Evolutionary conservation across 1,284 basidiomycete species (phyloP), one percentile per base, ranked within the genome.

Genomic region (Sparassis latifolia): DNA sequence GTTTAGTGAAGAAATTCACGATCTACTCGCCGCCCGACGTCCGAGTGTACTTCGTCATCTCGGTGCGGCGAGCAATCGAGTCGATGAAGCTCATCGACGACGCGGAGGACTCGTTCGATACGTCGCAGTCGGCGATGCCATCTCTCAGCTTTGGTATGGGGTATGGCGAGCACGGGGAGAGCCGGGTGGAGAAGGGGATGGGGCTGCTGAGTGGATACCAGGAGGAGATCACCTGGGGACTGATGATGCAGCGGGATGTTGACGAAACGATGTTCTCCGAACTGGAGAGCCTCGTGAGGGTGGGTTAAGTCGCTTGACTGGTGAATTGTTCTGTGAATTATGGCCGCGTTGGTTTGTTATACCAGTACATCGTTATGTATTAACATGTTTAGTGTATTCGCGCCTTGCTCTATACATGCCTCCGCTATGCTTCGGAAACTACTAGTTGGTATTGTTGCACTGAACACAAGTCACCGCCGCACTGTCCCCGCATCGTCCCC

Each of bases 71-170:
- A 54, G 80, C 89, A 32, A 77, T 92, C 43, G 92, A 97, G 69
- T 82, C 86, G 0, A 75, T 97, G 69, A 90, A 90, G 61, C 71
- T 94, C 44, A 72, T 98, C 49, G 92, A 93, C 63, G 90, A 89
- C 53, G 81, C 76, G 3, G 78, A 78, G 56, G 89, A 92, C 62
- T 75, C 81, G 46, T 86, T 89, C 60, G 86, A 89, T 62, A 78
- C 76, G 3, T 75, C 79, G 4, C 76, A 81, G 55, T 66, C 76
- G 40, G 74, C 67, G 51, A 66, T 69, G 53, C 77, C 86, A 3
- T 79, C 72, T 40, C 76, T 84, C 56, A 76, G 77, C 44, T 91
- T 85, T 66, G 88, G 81, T 42, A 85, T 84, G 79, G 90, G 78
- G 4, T 89, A 83, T 59, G 81, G 84, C 2, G 89, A 92, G 66